Evolutionary conservation across 768 basidiomycete species (phyloP).

Genomic region (Inosperma sp.): DNA sequence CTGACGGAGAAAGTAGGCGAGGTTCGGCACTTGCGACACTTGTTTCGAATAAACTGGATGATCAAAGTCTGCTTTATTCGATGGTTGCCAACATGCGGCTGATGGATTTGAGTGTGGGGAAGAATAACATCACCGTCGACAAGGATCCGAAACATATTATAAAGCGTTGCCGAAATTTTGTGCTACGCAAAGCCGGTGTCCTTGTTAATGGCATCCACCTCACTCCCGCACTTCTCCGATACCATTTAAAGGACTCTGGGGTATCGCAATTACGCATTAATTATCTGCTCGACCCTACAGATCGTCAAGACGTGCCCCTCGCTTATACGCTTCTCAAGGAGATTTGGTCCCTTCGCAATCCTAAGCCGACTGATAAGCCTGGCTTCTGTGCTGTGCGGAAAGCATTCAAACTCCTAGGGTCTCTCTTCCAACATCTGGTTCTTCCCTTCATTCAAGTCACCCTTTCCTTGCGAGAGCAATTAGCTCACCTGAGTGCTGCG

Average conservation of each 20-base stretch:
- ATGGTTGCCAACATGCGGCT: slow-evolving; percentile 13
- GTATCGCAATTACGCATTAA: slow-evolving; percentile 3
- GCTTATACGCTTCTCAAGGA: slow-evolving; percentile 13
- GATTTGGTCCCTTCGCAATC: slow-evolving; percentile 14
- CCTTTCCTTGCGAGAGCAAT: background rate
- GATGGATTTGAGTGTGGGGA: slow-evolving; percentile 22
- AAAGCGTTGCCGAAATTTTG: slow-evolving; percentile 18
- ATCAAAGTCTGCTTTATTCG: slow-evolving; percentile 16
- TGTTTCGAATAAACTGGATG: slow-evolving; percentile 9
- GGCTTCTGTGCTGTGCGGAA: slow-evolving; percentile 7
- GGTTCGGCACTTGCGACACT: slow-evolving; percentile 13
- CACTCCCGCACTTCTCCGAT: slow-evolving; percentile 12
- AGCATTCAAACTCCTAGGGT: slow-evolving; percentile 6
- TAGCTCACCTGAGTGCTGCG: slow-evolving; percentile 6
- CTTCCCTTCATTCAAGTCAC: slow-evolving; percentile 6
- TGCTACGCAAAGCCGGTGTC: slow-evolving; percentile 18
- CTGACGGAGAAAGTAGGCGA: slow-evolving; percentile 21
- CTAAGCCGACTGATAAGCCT: background rate
- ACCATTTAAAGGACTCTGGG: slow-evolving; percentile 12
- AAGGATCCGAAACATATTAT: slow-evolving; percentile 29
- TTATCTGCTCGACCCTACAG: slow-evolving; percentile 15
- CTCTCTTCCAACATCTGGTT: slow-evolving; percentile 10
- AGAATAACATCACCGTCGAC: slow-evolving; percentile 25
- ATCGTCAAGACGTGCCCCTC: slow-evolving; percentile 20
- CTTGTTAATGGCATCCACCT: slow-evolving; percentile 16